These are phyloP conservation scores for Yarrowia yakushimensis DNA, from an alignment of 805 yeast species.

Conservation along the genomic window DNA sequence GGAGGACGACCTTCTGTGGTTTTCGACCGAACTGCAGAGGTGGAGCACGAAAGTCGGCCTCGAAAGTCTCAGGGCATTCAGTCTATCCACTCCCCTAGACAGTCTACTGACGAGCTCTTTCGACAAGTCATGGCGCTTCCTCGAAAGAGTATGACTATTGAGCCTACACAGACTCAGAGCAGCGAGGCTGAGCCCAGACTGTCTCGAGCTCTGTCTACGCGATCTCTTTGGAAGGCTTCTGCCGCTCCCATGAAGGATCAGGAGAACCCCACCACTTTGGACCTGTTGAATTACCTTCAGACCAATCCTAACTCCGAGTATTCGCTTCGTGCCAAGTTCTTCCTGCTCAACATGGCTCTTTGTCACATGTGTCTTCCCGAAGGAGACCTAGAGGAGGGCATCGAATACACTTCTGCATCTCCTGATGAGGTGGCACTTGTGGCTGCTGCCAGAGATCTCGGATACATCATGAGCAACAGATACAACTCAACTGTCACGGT, in stretches of 20 bases:
- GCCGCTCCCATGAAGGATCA: slow-evolving; percentile 48
- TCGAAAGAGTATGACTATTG: slow-evolving; percentile 28
- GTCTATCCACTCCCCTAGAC: slow-evolving; percentile 12
- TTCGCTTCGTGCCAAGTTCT: slow-evolving; percentile 71
- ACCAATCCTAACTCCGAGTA: slow-evolving; percentile 64
- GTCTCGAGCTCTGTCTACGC: slow-evolving; percentile 5
- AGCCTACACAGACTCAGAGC: background rate
- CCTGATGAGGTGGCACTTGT: slow-evolving; percentile 96
- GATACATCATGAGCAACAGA: slow-evolving; percentile 75
- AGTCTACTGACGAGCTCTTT: slow-evolving; percentile 29
- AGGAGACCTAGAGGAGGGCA: slow-evolving; percentile 42
- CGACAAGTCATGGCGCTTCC: slow-evolving; percentile 33
- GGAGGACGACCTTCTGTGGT: slow-evolving; percentile 24
- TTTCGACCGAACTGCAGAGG: background rate
- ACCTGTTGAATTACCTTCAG: slow-evolving; percentile 68
- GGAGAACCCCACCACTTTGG: slow-evolving; percentile 53
- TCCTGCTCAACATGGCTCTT: slow-evolving; percentile 73
- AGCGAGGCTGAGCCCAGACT: slow-evolving; percentile 17
- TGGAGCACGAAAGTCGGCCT: background rate
- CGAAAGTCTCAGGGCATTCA: slow-evolving; percentile 12
- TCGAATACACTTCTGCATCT: slow-evolving; percentile 87
- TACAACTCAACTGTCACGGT: slow-evolving; percentile 58
- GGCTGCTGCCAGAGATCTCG: slow-evolving; percentile 92
- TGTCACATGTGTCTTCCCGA: slow-evolving; percentile 86
- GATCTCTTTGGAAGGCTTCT: slow-evolving; percentile 46